phyloP scores from a whole-genome alignment of 2,329 filamentous ascomycete genomes.

The Pseudogymnoascus sp. region DNA sequence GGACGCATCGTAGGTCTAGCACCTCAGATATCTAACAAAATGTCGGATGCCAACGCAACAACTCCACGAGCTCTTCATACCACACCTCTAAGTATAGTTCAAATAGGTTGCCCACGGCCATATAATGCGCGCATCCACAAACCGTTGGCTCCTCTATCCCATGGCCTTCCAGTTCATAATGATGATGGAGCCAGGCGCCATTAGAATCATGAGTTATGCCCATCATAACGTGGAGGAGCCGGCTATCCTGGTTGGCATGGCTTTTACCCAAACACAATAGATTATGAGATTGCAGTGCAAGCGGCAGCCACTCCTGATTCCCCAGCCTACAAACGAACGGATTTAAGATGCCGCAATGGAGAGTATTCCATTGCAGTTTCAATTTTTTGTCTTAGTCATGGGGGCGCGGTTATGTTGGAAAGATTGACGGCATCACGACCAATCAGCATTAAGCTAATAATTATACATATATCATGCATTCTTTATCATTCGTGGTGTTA shows the following conservation, averaged over 20 bases:
- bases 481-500: too few relatives aligned
- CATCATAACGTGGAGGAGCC: constrained; percentile 15
- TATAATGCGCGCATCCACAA: not conserved
- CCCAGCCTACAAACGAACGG: not conserved
- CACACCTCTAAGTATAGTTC: not conserved
- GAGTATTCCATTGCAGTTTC: not conserved
- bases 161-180: not conserved
- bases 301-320: too few relatives aligned
- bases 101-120: not conserved
- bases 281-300: not conserved
- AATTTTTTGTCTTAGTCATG: not conserved
- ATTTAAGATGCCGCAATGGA: not conserved
- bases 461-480: not conserved
- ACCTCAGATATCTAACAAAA: not conserved
- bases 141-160: not conserved
- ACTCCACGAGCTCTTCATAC: not conserved
- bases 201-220: not conserved
- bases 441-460: not conserved
- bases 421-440: not conserved
- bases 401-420: not conserved
- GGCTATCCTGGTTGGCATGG: constrained; percentile 26
- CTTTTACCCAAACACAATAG: constrained; percentile 21
- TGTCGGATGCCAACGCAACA: not conserved
- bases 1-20: not conserved
- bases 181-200: not conserved